Evolutionary conservation across 2,329 filamentous ascomycete genomes (phyloP), one percentile per base, ranked within the genome.

Genomic region (Periconia digitata): DNA sequence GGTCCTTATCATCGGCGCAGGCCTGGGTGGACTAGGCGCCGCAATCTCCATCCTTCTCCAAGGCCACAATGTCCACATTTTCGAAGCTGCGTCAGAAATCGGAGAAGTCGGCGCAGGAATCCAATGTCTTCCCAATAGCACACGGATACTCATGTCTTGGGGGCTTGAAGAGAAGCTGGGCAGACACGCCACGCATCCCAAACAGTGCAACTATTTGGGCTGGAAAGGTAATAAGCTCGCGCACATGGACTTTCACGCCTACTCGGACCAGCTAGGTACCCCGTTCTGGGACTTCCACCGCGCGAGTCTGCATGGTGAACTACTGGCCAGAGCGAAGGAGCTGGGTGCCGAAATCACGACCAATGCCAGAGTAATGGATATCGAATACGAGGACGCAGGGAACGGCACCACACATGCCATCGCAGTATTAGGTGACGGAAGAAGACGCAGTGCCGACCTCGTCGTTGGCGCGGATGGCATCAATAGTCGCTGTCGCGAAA

Each of bases 281-380:
- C 77, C 72, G 20, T 82, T 81, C 54, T 78, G 76, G 66, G 79
- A 82, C 53, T 81, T 83, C 35, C 79, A 83, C 54, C 74, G 79
- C 8, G 77, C 79, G 2, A 76, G 80, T 50, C 57, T 82, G 17
- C 80, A 82, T 35, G 67, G 63, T 27, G 74, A 72, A 35, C 65
- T 83, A 5, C 56, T 82, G 2, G 68, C 75, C 3, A 62, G 78
- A 29, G 78, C 78, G 3, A 45, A 70, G 3, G 74, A 79, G 46
- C 63, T 83, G 0, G 80, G 80, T 0, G 78, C 72, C 0, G 63
- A 59, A 10, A 53, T 82, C n/a, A 67, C 71, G 15, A 75, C 74
- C 20, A 74, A 72, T 32, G 66, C 76, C 2, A 70, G 72, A 38
- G 75, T 81, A 0, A 64, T 71, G 3, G 65, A 73, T 53, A 68